Conservation (phyloP, 441 rosid species). For the Syzygium malaccense region DNA sequence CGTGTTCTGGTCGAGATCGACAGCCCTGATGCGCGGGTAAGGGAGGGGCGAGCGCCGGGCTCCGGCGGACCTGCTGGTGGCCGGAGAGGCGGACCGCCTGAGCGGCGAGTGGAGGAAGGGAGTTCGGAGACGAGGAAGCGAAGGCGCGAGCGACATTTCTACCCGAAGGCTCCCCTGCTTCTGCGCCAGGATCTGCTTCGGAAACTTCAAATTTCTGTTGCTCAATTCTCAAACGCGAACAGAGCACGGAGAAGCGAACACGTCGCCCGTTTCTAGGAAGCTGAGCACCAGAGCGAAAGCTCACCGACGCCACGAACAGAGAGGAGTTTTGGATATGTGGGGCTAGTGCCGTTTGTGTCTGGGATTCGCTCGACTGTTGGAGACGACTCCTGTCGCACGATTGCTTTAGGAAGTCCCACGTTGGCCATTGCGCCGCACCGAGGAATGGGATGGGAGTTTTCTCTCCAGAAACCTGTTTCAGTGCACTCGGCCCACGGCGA, state of each 20-base stretch:
- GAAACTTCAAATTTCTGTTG: neutral
- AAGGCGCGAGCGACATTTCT: conserved; percentile 37
- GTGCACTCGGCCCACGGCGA: neutral
- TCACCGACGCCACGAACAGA: neutral
- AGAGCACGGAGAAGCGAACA: neutral
- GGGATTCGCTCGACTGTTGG: neutral
- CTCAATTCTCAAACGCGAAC: neutral
- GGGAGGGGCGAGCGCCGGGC: conserved; percentile 31
- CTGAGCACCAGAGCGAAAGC: neutral
- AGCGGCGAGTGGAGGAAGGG: conserved; percentile 50
- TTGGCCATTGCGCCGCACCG: neutral
- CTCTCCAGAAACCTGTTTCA: neutral
- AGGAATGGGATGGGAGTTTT: neutral
- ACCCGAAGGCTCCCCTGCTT: neutral
- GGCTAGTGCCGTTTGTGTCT: neutral
- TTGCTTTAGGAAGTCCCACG: neutral
- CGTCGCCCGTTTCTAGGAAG: neutral
- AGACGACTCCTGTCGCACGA: neutral
- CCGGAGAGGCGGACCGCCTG: conserved; percentile 17
- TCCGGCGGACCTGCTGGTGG: conserved; percentile 20
- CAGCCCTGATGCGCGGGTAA: conserved; percentile 62
- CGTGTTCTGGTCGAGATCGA: conserved; percentile 83
- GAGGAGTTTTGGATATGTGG: neutral
- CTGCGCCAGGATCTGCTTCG: neutral
- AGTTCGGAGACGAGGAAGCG: conserved; percentile 48